Conservation (phyloP, 495 filamentous ascomycete genomes). For the Hypoxylon lienhwacheense region DNA sequence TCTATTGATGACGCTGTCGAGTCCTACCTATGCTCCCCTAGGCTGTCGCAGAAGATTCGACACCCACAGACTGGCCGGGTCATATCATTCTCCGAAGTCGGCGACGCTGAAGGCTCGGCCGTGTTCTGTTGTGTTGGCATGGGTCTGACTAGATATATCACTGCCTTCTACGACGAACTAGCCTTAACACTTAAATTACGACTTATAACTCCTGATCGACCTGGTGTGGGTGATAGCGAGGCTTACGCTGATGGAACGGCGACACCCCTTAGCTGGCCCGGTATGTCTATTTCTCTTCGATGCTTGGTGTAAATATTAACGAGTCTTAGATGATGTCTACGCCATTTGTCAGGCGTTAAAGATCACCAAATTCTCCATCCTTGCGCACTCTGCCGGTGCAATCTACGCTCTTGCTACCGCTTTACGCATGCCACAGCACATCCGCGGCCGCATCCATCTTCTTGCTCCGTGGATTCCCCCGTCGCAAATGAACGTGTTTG, state of each 20-base stretch:
- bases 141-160: conserved; percentile 94
- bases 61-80: conserved; percentile 83
- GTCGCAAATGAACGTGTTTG: conserved; percentile 86
- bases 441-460: conserved; percentile 91
- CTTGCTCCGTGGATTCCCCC: conserved; percentile 98
- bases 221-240: conserved; percentile 91
- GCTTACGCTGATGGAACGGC: conserved; percentile 76
- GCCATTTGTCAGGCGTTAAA: conserved; percentile 91
- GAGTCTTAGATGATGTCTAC: conserved; percentile 77
- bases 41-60: conserved; percentile 80
- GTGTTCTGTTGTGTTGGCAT: conserved; percentile 98
- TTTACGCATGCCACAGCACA: conserved; percentile 92
- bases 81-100: conserved; percentile 96
- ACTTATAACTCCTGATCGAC: conserved; percentile 90
- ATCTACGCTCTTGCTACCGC: conserved; percentile 98
- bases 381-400: conserved; percentile 96
- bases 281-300: conserved; percentile 53
- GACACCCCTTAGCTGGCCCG: conserved; percentile 91
- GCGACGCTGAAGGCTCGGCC: conserved; percentile 86
- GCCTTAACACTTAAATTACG: conserved; percentile 85
- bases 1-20: conserved; percentile 86
- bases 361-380: conserved; percentile 94
- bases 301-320: conserved; percentile 22
- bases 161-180: conserved; percentile 96
- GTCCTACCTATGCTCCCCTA: conserved; percentile 79